Evolutionary conservation across 805 yeast genomes (phyloP), one percentile per base, ranked within the genome.

Genomic region (Zygoascus ofunaensis): DNA sequence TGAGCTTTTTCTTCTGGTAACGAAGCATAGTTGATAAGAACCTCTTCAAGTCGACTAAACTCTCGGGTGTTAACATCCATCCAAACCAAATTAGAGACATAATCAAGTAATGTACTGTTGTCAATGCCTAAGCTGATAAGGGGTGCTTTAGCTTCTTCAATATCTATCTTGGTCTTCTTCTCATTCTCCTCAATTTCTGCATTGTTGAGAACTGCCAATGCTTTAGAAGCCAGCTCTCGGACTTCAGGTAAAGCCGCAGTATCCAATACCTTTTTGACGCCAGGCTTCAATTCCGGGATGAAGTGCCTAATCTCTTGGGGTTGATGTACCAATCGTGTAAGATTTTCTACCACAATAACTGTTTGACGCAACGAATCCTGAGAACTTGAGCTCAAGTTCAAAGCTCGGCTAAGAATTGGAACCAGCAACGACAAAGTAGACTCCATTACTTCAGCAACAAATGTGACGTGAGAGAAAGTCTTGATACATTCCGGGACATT

Each of bases 401-500:
- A 72, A 2, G 97, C 90, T 62, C 89, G 86, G 61, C 79, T 87
- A 57, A 90, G 75, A 53, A 89, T 89, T 39, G 98, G 98, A 38
- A 86, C 97, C 58, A 90, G 72, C 46, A 90, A 68, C 5, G 97
- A 77, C 55, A 90, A 72, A 3, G 94, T 94, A 4, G 97, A 94
- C 69, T 89, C 97, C 14, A 97, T 92, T 51, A 90, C 98, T 69
- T 92, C 98, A 39, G 98, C 95, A 41, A 90, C 97, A 63, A 90
- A 90, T 0, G 98, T 92, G 44, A 90, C 97, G 34, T 94, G 83
- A 2, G 95, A 82, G 51, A 90, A 74, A 37, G 90, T 77, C 65
- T 82, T 85, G 63, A 90, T 85, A 65, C 95, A 87, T 48, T 76
- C 81, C 46, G 95, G 85, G 41, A 90, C 94, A 60, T 84, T 83